Evolutionary conservation across 768 basidiomycete species (phyloP).

Genomic region (Amanita subjunquillea): DNA sequence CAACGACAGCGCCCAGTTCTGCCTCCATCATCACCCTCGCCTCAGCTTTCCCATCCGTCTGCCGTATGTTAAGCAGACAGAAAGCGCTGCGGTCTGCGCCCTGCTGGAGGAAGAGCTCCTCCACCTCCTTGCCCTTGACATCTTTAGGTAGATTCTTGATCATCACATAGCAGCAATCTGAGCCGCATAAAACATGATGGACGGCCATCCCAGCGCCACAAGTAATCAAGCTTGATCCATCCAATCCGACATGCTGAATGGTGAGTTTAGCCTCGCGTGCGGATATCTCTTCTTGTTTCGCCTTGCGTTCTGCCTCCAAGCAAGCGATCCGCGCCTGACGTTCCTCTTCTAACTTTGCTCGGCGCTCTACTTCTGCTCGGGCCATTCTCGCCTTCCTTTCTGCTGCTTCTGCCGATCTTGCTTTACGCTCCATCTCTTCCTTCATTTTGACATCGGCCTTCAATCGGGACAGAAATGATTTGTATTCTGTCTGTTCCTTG

Average conservation of each 20-base stretch:
- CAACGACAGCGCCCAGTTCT: not conserved
- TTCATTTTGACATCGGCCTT: not conserved
- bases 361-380: not conserved
- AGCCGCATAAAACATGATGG: constrained; percentile 32
- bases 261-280: constrained; percentile 31
- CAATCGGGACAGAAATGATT: not conserved
- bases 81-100: constrained; percentile 26
- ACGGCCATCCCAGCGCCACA: constrained; percentile 41
- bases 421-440: not conserved
- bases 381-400: not conserved
- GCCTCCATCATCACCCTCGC: constrained; percentile 30
- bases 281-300: not conserved
- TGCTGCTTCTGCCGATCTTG: not conserved
- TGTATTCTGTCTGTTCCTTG: not conserved
- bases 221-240: constrained; percentile 33
- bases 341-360: constrained; percentile 8
- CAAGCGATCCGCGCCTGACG: constrained; percentile 12
- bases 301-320: constrained; percentile 6
- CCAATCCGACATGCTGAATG: constrained; percentile 32
- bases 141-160: constrained; percentile 35
- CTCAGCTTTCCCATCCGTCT: constrained; percentile 18
- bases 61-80: constrained; percentile 22
- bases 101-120: constrained; percentile 30
- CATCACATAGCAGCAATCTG: constrained; percentile 38
- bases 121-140: constrained; percentile 28